A percentile compares a stretch with the other conserved stretches of the same genome.
These are phyloP conservation scores for Aspergillus bombycis DNA, from an alignment of 2,329 filamentous ascomycete species.

Conservation along the genomic window DNA sequence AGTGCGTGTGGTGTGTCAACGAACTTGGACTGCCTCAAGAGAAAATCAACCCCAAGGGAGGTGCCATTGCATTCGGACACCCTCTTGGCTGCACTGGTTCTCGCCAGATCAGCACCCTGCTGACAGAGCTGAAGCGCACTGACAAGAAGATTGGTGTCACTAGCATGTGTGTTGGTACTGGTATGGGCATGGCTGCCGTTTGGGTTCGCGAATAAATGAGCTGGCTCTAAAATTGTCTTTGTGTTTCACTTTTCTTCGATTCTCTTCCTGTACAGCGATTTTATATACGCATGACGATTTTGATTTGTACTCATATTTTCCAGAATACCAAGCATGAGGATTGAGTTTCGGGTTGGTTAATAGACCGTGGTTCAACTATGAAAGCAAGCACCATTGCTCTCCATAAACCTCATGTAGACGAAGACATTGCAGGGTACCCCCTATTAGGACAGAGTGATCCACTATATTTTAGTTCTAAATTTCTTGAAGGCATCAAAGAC, in stretches of 20 bases:
- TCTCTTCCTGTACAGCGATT: slow-evolving; percentile 20
- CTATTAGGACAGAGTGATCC: too few species aligned
- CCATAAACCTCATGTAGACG: neutral
- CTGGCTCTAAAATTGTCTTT: slow-evolving; percentile 22
- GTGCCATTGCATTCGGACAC: slow-evolving; percentile 94
- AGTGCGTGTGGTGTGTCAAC: slow-evolving; percentile 91
- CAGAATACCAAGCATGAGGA: slow-evolving; percentile 11
- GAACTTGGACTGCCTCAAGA: slow-evolving; percentile 79
- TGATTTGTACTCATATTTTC: slow-evolving; percentile 15
- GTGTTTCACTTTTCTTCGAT: slow-evolving; percentile 17
- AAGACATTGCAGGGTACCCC: neutral
- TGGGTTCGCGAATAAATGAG: slow-evolving; percentile 84
- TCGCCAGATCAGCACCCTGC: slow-evolving; percentile 86
- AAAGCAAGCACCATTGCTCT: neutral
- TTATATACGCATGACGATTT: slow-evolving; percentile 17
- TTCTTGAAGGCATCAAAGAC: slow-evolving; percentile 69
- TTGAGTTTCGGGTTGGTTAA: slow-evolving; percentile 4
- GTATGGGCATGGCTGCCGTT: slow-evolving; percentile 96
- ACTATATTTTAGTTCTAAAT: slow-evolving; percentile 45
- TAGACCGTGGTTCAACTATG: neutral
- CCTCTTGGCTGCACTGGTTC: slow-evolving; percentile 93
- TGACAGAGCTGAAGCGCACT: slow-evolving; percentile 86
- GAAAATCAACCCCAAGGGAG: slow-evolving; percentile 97
- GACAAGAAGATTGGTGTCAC: slow-evolving; percentile 86
- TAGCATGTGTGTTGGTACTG: slow-evolving; percentile 95